phyloP scores from a whole-genome alignment of 345 rosid species.

The Cardamine resedifolia region DNA sequence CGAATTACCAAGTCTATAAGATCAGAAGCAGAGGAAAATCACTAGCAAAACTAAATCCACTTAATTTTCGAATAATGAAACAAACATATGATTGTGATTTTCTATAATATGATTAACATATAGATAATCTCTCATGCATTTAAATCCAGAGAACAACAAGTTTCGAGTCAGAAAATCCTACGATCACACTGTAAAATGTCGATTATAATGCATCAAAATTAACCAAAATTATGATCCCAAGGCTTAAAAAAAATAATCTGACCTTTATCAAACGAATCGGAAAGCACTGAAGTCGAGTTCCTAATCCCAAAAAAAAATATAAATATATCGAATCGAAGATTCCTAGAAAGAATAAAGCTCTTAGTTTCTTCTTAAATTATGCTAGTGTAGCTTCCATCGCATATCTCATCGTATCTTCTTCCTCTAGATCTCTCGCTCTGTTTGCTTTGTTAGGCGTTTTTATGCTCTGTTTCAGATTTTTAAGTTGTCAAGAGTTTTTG shows the following conservation, averaged over 20 bases:
- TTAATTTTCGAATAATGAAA: background rate
- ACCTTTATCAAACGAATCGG: slow-evolving; percentile 6
- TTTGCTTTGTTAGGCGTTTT: background rate
- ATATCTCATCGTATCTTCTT: background rate
- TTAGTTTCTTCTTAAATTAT: background rate
- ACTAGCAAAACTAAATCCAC: background rate
- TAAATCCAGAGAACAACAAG: background rate
- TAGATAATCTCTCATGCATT: background rate
- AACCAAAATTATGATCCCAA: background rate
- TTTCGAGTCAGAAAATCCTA: background rate
- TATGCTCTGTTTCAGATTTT: slow-evolving; percentile 33
- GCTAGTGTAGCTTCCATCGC: background rate
- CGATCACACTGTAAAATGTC: background rate
- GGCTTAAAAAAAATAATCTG: background rate
- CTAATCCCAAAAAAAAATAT: background rate
- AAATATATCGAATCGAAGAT: background rate
- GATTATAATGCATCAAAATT: background rate
- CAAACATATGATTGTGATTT: background rate
- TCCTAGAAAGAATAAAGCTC: background rate
- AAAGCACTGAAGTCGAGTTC: slow-evolving; percentile 19
- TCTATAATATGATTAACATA: background rate
- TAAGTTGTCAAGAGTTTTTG: slow-evolving; percentile 10
- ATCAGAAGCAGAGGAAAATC: background rate
- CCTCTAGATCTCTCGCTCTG: slow-evolving; percentile 21
- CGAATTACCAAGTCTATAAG: background rate